Conservation (phyloP, 1,284 basidiomycete species). For the Trametes pubescens region DNA sequence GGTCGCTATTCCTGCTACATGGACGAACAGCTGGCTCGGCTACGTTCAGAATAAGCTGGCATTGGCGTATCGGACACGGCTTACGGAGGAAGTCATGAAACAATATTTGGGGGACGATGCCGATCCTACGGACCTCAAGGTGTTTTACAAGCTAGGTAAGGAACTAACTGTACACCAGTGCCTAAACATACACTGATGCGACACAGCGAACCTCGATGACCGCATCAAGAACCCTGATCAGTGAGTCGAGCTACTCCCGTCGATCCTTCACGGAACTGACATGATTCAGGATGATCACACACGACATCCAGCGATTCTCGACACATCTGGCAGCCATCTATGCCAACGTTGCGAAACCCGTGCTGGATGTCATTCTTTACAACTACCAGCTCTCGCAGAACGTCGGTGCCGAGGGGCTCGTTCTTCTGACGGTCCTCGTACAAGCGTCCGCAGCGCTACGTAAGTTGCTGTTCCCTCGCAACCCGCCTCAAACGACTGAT, state of each 20-base stretch:
- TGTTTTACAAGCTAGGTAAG: constrained; percentile 93
- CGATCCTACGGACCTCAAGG: constrained; percentile 69
- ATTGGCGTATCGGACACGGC: constrained; percentile 89
- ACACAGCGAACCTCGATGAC: constrained; percentile 87
- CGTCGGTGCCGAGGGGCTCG: constrained; percentile 93
- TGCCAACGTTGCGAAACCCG: constrained; percentile 92
- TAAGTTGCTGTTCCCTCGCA: constrained; percentile 51
- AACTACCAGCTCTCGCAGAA: constrained; percentile 96
- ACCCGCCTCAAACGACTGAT: background rate
- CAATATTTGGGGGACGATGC: constrained; percentile 84
- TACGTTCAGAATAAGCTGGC: constrained; percentile 95
- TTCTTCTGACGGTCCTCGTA: constrained; percentile 86
- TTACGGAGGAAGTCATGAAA: constrained; percentile 86
- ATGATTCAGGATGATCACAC: constrained; percentile 82
- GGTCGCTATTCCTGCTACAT: constrained; percentile 95
- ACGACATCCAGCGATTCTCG: constrained; percentile 95
- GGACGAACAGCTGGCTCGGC: constrained; percentile 96
- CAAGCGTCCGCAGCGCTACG: constrained; percentile 83
- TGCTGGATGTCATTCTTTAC: constrained; percentile 93
- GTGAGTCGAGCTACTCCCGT: constrained; percentile 48
- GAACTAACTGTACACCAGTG: constrained; percentile 4
- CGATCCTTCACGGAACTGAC: constrained; percentile 17
- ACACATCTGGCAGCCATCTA: constrained; percentile 94
- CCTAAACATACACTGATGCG: background rate
- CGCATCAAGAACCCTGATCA: constrained; percentile 97